Conservation (phyloP, 225 moss, liverwort and hornwort species). For the Lunularia cruciata region DNA sequence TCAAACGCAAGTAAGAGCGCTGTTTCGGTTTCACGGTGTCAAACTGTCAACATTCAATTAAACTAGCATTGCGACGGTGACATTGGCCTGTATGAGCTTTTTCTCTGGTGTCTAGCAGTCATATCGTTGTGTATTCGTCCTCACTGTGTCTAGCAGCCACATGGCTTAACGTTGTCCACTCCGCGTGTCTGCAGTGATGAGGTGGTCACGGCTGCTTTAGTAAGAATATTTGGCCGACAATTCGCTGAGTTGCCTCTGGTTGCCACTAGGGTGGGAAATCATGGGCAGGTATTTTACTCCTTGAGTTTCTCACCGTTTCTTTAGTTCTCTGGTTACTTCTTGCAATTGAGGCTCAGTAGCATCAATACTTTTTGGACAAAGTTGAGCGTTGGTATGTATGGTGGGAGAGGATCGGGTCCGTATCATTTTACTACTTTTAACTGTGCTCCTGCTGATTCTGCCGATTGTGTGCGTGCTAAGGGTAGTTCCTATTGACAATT, state of each 20-base stretch:
- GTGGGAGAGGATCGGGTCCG: too few species aligned
- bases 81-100: background rate
- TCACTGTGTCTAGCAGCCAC: too few species aligned
- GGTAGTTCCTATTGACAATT: too few species aligned
- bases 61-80: background rate
- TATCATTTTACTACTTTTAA: too few species aligned
- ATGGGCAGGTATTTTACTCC: conserved; percentile 54
- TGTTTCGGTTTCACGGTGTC: conserved; percentile 1
- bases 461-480: background rate
- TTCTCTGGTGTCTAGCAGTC: background rate
- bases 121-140: background rate
- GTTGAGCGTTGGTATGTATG: too few species aligned
- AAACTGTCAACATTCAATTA: background rate
- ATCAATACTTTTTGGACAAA: too few species aligned
- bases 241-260: conserved; percentile 82
- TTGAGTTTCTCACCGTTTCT: background rate
- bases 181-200: conserved; percentile 51
- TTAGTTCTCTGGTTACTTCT: background rate
- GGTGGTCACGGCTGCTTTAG: conserved; percentile 82
- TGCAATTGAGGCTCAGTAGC: too few species aligned
- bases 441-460: too few species aligned
- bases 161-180: too few species aligned
- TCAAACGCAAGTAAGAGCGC: conserved; percentile 77
- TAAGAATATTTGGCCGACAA: conserved; percentile 82
- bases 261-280: conserved; percentile 63